Evolutionary conservation across 345 rosid species (phyloP), one percentile per base, ranked within the genome.

Genomic region (Cardamine resedifolia): DNA sequence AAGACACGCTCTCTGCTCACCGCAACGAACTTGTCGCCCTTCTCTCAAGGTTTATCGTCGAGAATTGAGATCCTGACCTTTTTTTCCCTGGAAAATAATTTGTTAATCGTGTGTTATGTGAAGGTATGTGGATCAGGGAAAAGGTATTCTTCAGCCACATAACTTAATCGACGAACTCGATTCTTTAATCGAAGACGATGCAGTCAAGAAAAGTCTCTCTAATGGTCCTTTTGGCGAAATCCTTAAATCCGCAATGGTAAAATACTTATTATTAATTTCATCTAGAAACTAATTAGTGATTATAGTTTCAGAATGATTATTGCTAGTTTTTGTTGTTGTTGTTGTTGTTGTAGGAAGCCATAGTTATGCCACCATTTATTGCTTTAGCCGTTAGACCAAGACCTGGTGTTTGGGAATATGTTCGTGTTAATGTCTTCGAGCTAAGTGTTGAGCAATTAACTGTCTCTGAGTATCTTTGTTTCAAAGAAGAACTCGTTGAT

Each of bases 391-490:
- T 95, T 79, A 93, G 99, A 48, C 99, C 99, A 44, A 86, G 98
- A 72, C 99, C 93, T 44, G 99, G 99, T 68, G 97, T 95, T 65
- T 95, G 99, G 99, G 99, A 95, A 80, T 95, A 79, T 64, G 88
- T 92, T 48, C 97, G 99, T 56, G 98, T 95, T 44, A 90, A 92
- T 78, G 90, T 92, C 51, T 43, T 74, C 39, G 88, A 96, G 72
- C 91, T 96, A 62, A 86, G 85, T 45, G 99, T 96, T 73, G 99
- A 96, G 57, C 89, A 96, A 26, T 70, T 96, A 56, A 76, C 63
- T 62, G 90, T 87, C 68, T 77, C 99, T 21, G 96, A 92, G 76
- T 96, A 92, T 74, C 99, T 96, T 70, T 27, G 38, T 62, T 96
- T 92, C 79, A 96, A 96, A 76, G 99, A 96, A 78, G 94, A 81